Evolutionary conservation across 1,284 basidiomycete genomes (phyloP).

Genomic region (Hypsizygus ulmarius): DNA sequence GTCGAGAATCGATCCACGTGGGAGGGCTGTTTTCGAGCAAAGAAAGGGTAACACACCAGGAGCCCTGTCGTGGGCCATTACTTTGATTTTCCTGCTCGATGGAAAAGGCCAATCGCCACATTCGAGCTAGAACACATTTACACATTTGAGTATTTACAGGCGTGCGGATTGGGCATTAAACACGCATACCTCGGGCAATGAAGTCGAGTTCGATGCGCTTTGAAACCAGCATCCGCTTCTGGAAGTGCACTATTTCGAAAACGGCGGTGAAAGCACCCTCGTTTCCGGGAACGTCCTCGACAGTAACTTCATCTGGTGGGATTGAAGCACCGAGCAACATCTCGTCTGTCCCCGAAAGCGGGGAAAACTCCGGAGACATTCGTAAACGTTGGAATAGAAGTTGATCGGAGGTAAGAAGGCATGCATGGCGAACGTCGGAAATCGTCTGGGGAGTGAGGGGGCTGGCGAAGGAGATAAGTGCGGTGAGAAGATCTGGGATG

Average conservation of each 20-base stretch:
- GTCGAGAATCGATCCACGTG: slow-evolving; percentile 55
- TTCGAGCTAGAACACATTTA: slow-evolving; percentile 43
- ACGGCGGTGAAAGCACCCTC: slow-evolving; percentile 53
- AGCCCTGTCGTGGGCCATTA: slow-evolving; percentile 34
- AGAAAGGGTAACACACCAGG: slow-evolving; percentile 56
- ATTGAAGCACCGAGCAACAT: slow-evolving; percentile 53
- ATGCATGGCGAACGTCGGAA: slow-evolving; percentile 61
- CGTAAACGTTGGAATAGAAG: slow-evolving; percentile 59
- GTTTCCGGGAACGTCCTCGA: slow-evolving; percentile 46
- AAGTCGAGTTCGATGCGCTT: slow-evolving; percentile 57
- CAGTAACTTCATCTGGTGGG: slow-evolving; percentile 50
- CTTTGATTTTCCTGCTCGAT: slow-evolving; percentile 28
- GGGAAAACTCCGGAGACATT: slow-evolving; percentile 45
- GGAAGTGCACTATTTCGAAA: slow-evolving; percentile 59
- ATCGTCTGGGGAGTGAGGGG: slow-evolving; percentile 50
- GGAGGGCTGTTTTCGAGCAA: slow-evolving; percentile 59
- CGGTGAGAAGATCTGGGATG: slow-evolving; percentile 45
- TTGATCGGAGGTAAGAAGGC: slow-evolving; percentile 61
- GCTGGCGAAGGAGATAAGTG: slow-evolving; percentile 51
- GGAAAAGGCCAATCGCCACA: slow-evolving; percentile 60
- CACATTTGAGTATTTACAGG: neutral
- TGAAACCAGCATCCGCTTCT: slow-evolving; percentile 67
- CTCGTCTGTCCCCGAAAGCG: slow-evolving; percentile 51
- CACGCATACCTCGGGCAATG: slow-evolving; percentile 58
- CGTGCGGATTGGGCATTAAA: neutral